Evolutionary conservation across 1,284 basidiomycete species (phyloP), one percentile per base, ranked within the genome.

Genomic region (Irpex sp.): DNA sequence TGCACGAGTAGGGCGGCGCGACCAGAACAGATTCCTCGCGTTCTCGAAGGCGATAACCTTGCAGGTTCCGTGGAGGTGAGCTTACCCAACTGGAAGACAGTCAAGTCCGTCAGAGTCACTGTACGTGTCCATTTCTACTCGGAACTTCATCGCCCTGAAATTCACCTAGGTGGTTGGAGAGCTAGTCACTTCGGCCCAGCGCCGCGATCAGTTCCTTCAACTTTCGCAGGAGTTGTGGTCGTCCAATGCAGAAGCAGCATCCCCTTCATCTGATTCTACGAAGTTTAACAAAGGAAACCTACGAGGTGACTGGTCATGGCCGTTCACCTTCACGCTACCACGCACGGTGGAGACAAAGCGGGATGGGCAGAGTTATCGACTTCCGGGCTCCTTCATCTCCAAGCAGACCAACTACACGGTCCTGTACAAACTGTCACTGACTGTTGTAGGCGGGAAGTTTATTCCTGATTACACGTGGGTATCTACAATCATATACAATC

Each of bases 301-400:
- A 17, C 73, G 74, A 37, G 82, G 83, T 13, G 72, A 74, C 36
- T 74, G 78, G 61, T 71, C 71, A 2, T 83, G 82, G 80, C 75
- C 79, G 0, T 86, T 84, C 69, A 71, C 71, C 9, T 74, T 84
- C 51, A 68, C 63, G 5, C 72, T 85, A 5, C 83, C 83, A 0
- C 64, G 61, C 17, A 74, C 76, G 59, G 79, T 68, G 13, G 63
- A 51, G 6, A 66, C 64, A 39, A 65, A 62, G 51, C 60, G 35
- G 39, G 60, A 33, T 8, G 63, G 54, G 21, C 59, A 61, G 8
- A 15, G 77, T 74, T 66, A 68, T 66, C 26, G 63, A 7, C 75
- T 83, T 8, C 83, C 83, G 2, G 78, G 80, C 9, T 79, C 75
- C 49, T 84, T 84, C 65, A 79, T 80, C 0, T 82, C 83, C 67